These are phyloP conservation scores for Linderina pennispora DNA, from an alignment of 192 early-diverging fungal genomes.

Conservation along the genomic window DNA sequence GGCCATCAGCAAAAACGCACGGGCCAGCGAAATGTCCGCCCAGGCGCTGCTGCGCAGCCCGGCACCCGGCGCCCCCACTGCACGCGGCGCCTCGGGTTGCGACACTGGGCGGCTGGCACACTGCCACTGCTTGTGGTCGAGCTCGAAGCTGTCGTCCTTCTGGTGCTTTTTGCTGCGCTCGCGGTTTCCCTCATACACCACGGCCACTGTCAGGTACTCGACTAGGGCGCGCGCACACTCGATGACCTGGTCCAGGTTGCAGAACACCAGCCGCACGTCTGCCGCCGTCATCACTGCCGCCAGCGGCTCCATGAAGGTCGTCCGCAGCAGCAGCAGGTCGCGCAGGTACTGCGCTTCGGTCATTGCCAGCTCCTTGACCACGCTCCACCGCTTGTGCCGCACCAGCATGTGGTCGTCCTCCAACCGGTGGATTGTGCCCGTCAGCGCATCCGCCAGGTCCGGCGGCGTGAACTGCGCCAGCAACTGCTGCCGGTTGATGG, in stretches of 20 bases:
- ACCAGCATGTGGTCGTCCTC: conserved; percentile 37
- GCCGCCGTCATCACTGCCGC: conserved; percentile 46
- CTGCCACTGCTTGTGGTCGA: conserved; percentile 11
- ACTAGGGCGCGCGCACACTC: conserved; percentile 59
- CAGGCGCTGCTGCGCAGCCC: conserved; percentile 30
- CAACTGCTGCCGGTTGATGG: not conserved
- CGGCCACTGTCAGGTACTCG: conserved; percentile 56
- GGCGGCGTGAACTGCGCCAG: conserved; percentile 20
- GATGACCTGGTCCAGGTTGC: conserved; percentile 71
- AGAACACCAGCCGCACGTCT: conserved; percentile 70
- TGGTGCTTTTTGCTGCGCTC: conserved; percentile 25
- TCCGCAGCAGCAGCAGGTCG: conserved; percentile 69
- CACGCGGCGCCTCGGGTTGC: conserved; percentile 10
- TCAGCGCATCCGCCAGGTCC: conserved; percentile 34
- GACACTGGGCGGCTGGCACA: conserved; percentile 18
- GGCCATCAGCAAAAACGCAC: conserved; percentile 33
- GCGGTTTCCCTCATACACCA: conserved; percentile 39
- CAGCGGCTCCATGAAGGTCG: conserved; percentile 61
- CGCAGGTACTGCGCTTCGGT: conserved; percentile 69
- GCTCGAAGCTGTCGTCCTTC: conserved; percentile 7
- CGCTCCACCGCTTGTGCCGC: conserved; percentile 58
- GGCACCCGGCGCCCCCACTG: conserved; percentile 2
- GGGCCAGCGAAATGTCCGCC: conserved; percentile 40
- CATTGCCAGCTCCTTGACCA: conserved; percentile 68
- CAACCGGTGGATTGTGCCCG: conserved; percentile 37